These are phyloP conservation scores for Spiraea crenata DNA, from an alignment of 331 rosid species.

Conservation along the genomic window DNA sequence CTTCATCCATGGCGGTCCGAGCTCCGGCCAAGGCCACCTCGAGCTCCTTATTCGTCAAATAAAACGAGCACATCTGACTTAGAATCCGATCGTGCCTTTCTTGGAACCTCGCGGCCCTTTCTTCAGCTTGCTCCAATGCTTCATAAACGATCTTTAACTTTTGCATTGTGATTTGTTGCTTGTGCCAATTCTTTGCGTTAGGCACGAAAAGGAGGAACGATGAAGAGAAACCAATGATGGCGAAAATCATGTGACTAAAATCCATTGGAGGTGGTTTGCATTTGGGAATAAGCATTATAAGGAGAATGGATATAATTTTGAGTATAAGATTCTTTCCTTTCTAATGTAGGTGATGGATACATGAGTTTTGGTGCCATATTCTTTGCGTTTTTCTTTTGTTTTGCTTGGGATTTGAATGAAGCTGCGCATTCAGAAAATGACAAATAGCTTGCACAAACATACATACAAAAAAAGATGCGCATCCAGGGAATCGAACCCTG, in stretches of 20 bases:
- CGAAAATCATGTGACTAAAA: slow-evolving; percentile 24
- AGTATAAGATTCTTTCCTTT: slow-evolving; percentile 1
- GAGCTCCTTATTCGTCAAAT: slow-evolving; percentile 50
- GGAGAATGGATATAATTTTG: background rate
- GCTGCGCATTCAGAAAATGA: background rate
- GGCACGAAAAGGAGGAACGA: slow-evolving; percentile 46
- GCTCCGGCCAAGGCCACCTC: slow-evolving; percentile 47
- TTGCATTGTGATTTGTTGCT: slow-evolving; percentile 32
- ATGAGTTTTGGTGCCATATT: background rate
- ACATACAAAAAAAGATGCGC: slow-evolving; percentile 31
- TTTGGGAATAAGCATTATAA: background rate
- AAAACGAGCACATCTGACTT: slow-evolving; percentile 36
- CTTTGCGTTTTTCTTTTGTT: slow-evolving; percentile 13
- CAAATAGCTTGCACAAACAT: no score
- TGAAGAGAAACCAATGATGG: slow-evolving; percentile 53
- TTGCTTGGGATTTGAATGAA: background rate
- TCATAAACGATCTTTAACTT: slow-evolving; percentile 45
- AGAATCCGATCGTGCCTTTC: slow-evolving; percentile 59
- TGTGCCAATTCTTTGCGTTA: slow-evolving; percentile 38
- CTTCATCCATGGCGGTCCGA: slow-evolving; percentile 42
- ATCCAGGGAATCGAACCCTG: slow-evolving; percentile 94
- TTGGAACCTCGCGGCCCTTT: slow-evolving; percentile 46
- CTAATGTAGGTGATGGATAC: no score
- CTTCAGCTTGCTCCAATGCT: slow-evolving; percentile 59
- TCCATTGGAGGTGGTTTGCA: slow-evolving; percentile 23